Evolutionary conservation across 306 rosid genomes (phyloP).

Genomic region (Medicago lupulina): DNA sequence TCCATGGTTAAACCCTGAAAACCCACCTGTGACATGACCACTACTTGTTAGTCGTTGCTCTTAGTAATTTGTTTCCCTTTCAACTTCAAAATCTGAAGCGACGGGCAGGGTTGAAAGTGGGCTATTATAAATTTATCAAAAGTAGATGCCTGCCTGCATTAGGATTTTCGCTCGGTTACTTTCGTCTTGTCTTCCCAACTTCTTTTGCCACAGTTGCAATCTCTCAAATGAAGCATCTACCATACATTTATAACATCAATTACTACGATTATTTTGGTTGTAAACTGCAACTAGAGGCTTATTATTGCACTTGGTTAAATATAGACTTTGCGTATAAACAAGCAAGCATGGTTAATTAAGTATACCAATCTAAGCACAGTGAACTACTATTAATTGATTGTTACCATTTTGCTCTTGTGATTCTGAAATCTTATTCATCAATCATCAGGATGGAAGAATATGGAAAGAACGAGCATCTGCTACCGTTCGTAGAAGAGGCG

Average conservation of each 20-base stretch:
- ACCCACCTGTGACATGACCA: no score
- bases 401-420: conserved; percentile 10
- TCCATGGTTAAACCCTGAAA: no score
- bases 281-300: not conserved
- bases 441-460: conserved; percentile 85
- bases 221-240: not conserved
- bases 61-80: no score
- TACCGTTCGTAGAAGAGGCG: conserved; percentile 69
- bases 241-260: not conserved
- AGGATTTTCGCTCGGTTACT: not conserved
- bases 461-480: conserved; percentile 95
- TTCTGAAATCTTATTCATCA: conserved; percentile 42
- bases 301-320: not conserved
- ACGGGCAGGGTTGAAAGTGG: no score
- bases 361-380: not conserved
- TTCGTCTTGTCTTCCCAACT: not conserved
- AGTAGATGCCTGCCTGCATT: no score
- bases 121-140: no score
- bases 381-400: not conserved
- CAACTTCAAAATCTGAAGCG: no score
- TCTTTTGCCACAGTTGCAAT: not conserved
- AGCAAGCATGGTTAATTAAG: no score
- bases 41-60: no score
- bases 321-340: not conserved
- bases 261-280: not conserved